Evolutionary conservation across 176 grass and related monocot genomes (phyloP).

Genomic region (Eremochloa ophiuroides): DNA sequence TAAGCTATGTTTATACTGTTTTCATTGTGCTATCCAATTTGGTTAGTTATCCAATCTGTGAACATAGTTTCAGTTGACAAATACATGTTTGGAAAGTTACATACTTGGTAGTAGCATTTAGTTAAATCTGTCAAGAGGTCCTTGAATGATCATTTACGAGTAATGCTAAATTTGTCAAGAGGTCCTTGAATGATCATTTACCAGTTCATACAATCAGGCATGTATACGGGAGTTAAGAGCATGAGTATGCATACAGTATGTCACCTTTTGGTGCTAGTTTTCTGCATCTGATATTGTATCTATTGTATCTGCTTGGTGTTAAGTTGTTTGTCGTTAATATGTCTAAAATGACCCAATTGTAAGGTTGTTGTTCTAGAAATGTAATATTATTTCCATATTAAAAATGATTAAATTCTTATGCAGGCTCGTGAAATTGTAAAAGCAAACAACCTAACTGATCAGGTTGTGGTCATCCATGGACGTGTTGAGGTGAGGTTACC

Average conservation of each 20-base stretch:
- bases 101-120: too few species aligned
- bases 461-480: slow-evolving; percentile 64
- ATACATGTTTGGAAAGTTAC: not conserved
- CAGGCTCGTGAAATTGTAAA: slow-evolving; percentile 79
- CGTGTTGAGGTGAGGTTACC: slow-evolving; percentile 76
- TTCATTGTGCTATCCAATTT: not conserved
- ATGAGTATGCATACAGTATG: not conserved
- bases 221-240: not conserved
- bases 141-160: not conserved
- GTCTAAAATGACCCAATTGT: not conserved
- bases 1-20: not conserved
- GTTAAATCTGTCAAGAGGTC: not conserved
- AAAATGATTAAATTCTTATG: not conserved
- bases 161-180: not conserved
- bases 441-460: slow-evolving; percentile 76
- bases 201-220: not conserved
- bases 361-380: not conserved
- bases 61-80: not conserved
- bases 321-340: not conserved
- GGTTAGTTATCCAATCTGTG: not conserved
- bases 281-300: not conserved
- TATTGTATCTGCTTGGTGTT: not conserved
- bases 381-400: not conserved
- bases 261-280: not conserved
- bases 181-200: not conserved